Evolutionary conservation across 192 early-diverging fungal genomes (phyloP).

Genomic region (Coemansia sp.): DNA sequence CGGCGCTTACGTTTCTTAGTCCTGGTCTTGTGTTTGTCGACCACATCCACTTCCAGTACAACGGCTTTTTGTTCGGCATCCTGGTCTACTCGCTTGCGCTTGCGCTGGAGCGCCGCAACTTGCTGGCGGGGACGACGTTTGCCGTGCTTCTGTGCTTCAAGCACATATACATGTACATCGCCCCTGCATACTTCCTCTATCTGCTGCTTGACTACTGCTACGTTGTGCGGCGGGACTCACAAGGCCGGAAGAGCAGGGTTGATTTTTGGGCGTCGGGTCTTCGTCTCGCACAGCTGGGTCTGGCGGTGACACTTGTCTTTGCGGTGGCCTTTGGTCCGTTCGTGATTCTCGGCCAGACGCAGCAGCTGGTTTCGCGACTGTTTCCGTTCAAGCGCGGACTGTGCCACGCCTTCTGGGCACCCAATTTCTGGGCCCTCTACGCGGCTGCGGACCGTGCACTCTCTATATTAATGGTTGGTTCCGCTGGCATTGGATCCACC

Average conservation of each 20-base stretch:
- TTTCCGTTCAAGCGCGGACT: slow-evolving; percentile 98
- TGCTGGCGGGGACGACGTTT: slow-evolving; percentile 70
- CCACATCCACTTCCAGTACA: slow-evolving; percentile 98
- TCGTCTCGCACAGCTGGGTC: slow-evolving; percentile 66
- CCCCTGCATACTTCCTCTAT: slow-evolving; percentile 93
- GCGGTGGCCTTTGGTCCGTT: slow-evolving; percentile 84
- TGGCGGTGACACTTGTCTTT: slow-evolving; percentile 68
- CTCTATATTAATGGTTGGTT: neutral
- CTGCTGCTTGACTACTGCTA: slow-evolving; percentile 80
- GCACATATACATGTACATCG: slow-evolving; percentile 91
- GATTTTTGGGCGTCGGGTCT: slow-evolving; percentile 13
- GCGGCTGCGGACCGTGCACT: slow-evolving; percentile 75
- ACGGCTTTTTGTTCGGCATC: slow-evolving; percentile 89
- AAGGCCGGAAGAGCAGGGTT: neutral
- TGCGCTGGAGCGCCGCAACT: slow-evolving; percentile 61
- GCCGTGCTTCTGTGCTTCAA: slow-evolving; percentile 93
- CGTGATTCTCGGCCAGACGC: slow-evolving; percentile 65
- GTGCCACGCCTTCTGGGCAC: slow-evolving; percentile 96
- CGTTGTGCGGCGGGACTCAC: neutral
- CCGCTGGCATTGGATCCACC: slow-evolving; percentile 50
- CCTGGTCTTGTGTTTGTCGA: slow-evolving; percentile 86
- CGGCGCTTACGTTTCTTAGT: slow-evolving; percentile 63
- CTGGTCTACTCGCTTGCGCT: slow-evolving; percentile 76
- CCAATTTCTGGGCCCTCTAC: slow-evolving; percentile 97
- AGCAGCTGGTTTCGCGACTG: slow-evolving; percentile 76